Evolutionary conservation across 768 basidiomycete genomes (phyloP).

Genomic region (Mycena pura): DNA sequence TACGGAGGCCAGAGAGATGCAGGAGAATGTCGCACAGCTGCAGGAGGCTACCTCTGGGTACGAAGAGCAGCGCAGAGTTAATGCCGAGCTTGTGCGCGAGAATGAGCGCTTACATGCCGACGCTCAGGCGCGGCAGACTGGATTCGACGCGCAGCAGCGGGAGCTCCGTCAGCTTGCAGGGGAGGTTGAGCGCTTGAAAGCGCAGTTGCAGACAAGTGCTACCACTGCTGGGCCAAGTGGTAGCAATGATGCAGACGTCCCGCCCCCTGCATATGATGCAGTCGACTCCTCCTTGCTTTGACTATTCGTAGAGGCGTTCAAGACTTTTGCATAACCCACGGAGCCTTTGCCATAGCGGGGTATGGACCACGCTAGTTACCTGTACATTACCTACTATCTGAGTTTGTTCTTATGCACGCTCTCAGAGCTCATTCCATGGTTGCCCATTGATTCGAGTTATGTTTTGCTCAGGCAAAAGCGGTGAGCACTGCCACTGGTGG

Average conservation of each 20-base stretch:
- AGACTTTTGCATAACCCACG: too few species aligned
- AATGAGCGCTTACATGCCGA: slow-evolving; percentile 7
- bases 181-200: slow-evolving; percentile 18
- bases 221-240: not conserved
- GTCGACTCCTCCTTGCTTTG: not conserved
- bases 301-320: not conserved
- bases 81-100: slow-evolving; percentile 10
- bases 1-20: slow-evolving; percentile 16
- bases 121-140: slow-evolving; percentile 1
- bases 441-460: too few species aligned
- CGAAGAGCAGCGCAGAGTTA: slow-evolving; percentile 15
- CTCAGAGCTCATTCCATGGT: too few species aligned
- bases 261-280: slow-evolving; percentile 19
- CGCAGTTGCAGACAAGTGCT: not conserved
- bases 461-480: too few species aligned
- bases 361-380: too few species aligned
- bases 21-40: slow-evolving; percentile 18
- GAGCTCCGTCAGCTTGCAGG: slow-evolving; percentile 16
- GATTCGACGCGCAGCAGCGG: slow-evolving; percentile 12
- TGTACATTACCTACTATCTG: too few species aligned
- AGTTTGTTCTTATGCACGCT: too few species aligned
- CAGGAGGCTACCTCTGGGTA: slow-evolving; percentile 13
- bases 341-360: too few species aligned
- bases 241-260: slow-evolving; percentile 6
- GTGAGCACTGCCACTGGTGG: too few species aligned